Conservation (phyloP, 2,329 filamentous ascomycete genomes). For the Trichoderma aggressivum region DNA sequence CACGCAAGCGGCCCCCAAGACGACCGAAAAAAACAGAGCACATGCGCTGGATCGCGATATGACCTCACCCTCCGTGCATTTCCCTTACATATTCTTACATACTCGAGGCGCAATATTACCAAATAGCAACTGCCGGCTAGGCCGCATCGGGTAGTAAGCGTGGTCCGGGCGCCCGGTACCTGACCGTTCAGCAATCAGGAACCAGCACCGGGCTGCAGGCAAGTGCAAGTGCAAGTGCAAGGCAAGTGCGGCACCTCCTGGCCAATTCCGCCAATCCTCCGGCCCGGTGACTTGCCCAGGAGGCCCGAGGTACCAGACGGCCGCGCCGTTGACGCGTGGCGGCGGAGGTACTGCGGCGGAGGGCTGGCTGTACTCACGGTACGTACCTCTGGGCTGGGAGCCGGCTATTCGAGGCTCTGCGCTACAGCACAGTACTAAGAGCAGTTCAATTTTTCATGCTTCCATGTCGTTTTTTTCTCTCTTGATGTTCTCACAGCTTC, state of each 20-base stretch:
- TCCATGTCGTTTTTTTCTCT: slow-evolving; percentile 8
- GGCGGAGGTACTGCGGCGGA: not conserved
- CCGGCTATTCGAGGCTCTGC: slow-evolving; percentile 37
- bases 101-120: slow-evolving; percentile 29
- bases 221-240: slow-evolving; percentile 6
- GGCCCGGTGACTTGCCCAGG: not conserved
- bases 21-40: not conserved
- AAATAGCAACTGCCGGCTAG: slow-evolving; percentile 32
- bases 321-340: not conserved
- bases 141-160: slow-evolving; percentile 29
- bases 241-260: slow-evolving; percentile 17
- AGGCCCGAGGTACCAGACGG: not conserved
- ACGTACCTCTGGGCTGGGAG: slow-evolving; percentile 18
- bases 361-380: not conserved
- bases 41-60: slow-evolving; percentile 31
- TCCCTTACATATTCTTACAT: slow-evolving; percentile 20
- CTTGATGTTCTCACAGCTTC: slow-evolving; percentile 20
- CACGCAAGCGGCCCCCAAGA: not conserved
- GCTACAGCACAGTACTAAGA: too few species aligned
- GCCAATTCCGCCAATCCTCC: slow-evolving; percentile 15
- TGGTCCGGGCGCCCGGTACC: slow-evolving; percentile 32
- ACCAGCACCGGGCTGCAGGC: slow-evolving; percentile 22
- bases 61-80: slow-evolving; percentile 29
- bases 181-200: slow-evolving; percentile 32
- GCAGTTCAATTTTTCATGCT: slow-evolving; percentile 9